These are phyloP conservation scores for Solanum neorickii DNA, from an alignment of 257 asterid species.

Conservation along the genomic window DNA sequence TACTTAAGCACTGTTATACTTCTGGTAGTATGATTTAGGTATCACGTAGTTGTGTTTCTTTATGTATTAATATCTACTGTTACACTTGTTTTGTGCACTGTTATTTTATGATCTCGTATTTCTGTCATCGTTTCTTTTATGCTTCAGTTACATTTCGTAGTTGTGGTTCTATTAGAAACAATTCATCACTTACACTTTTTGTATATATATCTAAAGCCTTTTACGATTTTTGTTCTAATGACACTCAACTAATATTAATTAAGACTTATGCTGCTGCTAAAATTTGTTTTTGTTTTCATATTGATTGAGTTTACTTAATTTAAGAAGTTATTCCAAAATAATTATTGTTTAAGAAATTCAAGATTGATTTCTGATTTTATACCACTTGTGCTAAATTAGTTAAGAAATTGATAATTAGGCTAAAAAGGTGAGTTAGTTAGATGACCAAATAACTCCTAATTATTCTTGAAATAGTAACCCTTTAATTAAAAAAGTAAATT, in stretches of 20 bases:
- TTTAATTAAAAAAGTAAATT: too few relatives aligned
- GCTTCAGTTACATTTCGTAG: neutral
- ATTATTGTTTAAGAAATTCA: neutral
- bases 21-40: neutral
- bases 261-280: too few relatives aligned
- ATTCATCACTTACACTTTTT: too few relatives aligned
- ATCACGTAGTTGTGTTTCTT: neutral
- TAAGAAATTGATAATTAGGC: neutral
- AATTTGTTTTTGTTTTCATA: too few relatives aligned
- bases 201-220: too few relatives aligned
- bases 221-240: too few relatives aligned
- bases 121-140: neutral
- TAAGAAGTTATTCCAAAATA: too few relatives aligned
- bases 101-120: neutral
- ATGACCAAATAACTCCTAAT: neutral
- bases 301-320: too few relatives aligned
- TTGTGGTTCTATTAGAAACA: too few relatives aligned
- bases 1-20: neutral
- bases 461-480: neutral
- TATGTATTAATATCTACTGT: neutral
- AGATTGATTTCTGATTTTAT: too few relatives aligned
- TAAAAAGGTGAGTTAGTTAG: neutral
- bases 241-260: too few relatives aligned
- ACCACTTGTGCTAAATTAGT: neutral
- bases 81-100: neutral